Base-by-base conservation (phyloP, 2,329 filamentous ascomycete species). In the Neoarthrinium moseri region DNA sequence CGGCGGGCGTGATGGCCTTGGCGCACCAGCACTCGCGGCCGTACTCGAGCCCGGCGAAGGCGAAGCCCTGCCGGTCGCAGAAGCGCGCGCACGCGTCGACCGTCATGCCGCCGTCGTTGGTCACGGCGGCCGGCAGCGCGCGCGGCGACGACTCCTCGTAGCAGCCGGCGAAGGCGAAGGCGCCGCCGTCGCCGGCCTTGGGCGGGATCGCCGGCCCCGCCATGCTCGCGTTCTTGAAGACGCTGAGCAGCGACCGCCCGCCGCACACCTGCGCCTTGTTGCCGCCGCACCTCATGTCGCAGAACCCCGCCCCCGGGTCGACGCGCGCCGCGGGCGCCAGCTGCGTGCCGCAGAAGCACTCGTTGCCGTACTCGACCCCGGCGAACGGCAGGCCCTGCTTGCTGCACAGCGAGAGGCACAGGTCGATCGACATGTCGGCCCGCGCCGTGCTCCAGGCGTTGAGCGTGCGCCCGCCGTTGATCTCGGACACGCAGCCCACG, bases 1-100 rank as follows among this genome's bases (percentile, higher is more conserved):
- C 40, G 8, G 22, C 24, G 17, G 11, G 15, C 15, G 32, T 43
- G 10, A 33, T 26, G 7, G 10, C 20, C 27, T n/a, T 17, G 20
- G 29, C 40, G 22, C 40, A 34, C 40, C 40, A 43, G n/a, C 40
- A 43, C 40, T 43, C 40, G 15, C 33, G 40, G 18, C 26, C 40
- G 40, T 43, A 43, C 40, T 43, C 40, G 27, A 32, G 15, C 10
- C 27, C 26, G 40, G 27, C 40, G 17, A 13, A 43, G 26, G 27
- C 2, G 10, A 43, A 33, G 17, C 40, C 40, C 17, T 23, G 17
- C 18, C 20, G 26, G 20, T 23, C 29, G 17, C 40, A 43, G 10
- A n/a, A 30, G 17, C 20, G 13, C 15, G 12, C 27, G 22, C 40
- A 43, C 18, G 18, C 5, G 11, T 43, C 40, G 8, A 43, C 27